A percentile compares a stretch with the other conserved stretches of the same genome.
phyloP scores from a whole-genome alignment of 2,329 filamentous ascomycete genomes.

The Didymella glomerata region DNA sequence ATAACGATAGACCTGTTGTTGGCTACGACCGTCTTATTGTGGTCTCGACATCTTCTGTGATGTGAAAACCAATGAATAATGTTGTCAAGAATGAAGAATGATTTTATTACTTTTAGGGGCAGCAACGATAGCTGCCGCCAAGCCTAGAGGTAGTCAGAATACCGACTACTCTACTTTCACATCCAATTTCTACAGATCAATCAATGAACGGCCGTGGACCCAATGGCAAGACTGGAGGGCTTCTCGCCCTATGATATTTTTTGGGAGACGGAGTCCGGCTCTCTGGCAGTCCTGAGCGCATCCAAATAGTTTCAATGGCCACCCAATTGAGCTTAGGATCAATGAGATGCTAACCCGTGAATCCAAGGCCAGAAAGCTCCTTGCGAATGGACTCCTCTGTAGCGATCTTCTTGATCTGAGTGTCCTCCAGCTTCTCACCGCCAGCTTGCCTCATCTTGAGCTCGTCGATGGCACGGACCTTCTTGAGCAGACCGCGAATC shows the following conservation, averaged over 20 bases:
- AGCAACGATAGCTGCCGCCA: neutral
- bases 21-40: too few relatives aligned
- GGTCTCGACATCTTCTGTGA: neutral
- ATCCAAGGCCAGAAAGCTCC: constrained; percentile 74
- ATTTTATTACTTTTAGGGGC: constrained; percentile 22
- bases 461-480: constrained; percentile 96
- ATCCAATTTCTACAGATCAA: constrained; percentile 5
- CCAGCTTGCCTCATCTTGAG: constrained; percentile 94
- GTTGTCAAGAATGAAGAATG: constrained; percentile 12
- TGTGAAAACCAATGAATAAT: neutral
- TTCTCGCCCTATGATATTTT: neutral
- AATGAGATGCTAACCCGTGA: constrained; percentile 33
- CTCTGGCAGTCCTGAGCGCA: neutral
- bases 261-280: neutral
- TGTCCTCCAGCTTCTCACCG: constrained; percentile 97
- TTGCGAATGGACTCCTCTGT: constrained; percentile 85
- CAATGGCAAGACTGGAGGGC: neutral
- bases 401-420: constrained; percentile 96
- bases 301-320: neutral
- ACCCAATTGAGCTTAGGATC: constrained; percentile 15
- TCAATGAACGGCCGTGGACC: neutral
- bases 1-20: too few relatives aligned
- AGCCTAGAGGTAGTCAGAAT: neutral
- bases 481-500: constrained; percentile 91
- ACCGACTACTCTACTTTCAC: constrained; percentile 4